These are phyloP conservation scores for Xanthoconium separans DNA, from an alignment of 1,284 basidiomycete genomes.

Conservation along the genomic window DNA sequence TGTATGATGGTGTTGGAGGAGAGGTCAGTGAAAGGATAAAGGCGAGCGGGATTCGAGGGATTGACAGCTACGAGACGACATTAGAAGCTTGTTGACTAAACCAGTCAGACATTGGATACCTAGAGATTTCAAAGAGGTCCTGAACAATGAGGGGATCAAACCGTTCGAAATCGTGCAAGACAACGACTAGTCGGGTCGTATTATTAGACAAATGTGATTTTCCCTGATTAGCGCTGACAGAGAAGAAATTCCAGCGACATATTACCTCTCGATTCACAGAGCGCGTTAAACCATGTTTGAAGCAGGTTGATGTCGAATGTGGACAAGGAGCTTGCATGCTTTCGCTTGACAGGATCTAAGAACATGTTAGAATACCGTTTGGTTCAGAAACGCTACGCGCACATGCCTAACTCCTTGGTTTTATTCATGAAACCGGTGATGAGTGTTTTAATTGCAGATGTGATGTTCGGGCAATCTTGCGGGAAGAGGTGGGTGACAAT, in stretches of 20 bases:
- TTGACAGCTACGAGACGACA: constrained; percentile 33
- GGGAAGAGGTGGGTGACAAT: constrained; percentile 55
- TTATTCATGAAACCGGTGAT: constrained; percentile 52
- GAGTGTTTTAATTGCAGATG: constrained; percentile 54
- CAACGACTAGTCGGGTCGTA: constrained; percentile 44
- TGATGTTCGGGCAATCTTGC: constrained; percentile 54
- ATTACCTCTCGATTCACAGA: constrained; percentile 38
- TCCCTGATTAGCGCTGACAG: constrained; percentile 10
- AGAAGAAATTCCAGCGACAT: not conserved
- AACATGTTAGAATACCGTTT: constrained; percentile 11
- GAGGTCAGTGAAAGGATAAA: constrained; percentile 61
- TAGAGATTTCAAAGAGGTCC: constrained; percentile 68
- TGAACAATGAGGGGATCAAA: constrained; percentile 58
- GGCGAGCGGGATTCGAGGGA: constrained; percentile 53
- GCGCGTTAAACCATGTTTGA: constrained; percentile 53
- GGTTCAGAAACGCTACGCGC: constrained; percentile 1
- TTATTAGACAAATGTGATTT: constrained; percentile 18
- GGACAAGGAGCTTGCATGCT: constrained; percentile 50
- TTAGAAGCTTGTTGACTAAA: constrained; percentile 1
- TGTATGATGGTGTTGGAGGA: constrained; percentile 52
- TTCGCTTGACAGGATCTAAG: constrained; percentile 39
- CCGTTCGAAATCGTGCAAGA: constrained; percentile 71
- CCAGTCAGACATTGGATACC: constrained; percentile 37
- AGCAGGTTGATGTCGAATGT: constrained; percentile 60
- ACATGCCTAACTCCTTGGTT: constrained; percentile 32